These are phyloP conservation scores for Aspergillus viridinutans DNA, from an alignment of 2,329 filamentous ascomycete genomes.

Conservation along the genomic window DNA sequence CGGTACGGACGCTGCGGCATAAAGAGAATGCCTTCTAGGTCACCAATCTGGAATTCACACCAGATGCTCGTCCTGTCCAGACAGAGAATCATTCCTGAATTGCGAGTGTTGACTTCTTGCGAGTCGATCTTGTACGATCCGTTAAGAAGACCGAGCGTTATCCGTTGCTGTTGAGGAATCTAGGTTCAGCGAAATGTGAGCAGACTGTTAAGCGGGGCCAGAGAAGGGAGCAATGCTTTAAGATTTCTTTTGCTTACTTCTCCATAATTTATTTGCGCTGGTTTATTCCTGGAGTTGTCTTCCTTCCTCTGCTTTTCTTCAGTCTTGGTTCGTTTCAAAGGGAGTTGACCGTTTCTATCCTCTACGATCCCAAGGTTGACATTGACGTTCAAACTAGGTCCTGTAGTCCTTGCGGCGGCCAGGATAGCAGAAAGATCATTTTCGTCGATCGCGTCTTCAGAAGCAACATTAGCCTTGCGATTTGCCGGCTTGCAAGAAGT, in stretches of 20 bases:
- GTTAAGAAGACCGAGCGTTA: conserved; percentile 2
- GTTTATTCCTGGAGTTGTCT: not conserved
- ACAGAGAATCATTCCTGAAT: conserved; percentile 5
- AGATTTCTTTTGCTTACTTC: too few species aligned
- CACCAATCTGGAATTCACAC: conserved; percentile 1
- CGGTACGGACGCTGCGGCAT: conserved; percentile 2
- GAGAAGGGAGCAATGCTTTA: not conserved
- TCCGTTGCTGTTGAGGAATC: not conserved
- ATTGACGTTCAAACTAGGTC: not conserved
- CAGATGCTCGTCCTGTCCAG: conserved; percentile 3
- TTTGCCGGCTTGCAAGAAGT: not conserved
- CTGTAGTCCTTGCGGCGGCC: not conserved
- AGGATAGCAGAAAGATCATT: not conserved
- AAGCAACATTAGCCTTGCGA: not conserved
- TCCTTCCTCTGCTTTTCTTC: not conserved
- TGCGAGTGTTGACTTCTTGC: not conserved
- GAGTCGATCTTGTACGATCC: conserved; percentile 8
- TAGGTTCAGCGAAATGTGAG: not conserved
- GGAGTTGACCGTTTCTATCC: not conserved
- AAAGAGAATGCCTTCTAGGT: conserved; percentile 5
- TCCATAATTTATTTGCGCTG: too few species aligned
- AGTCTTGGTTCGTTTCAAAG: not conserved
- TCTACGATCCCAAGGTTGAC: not conserved
- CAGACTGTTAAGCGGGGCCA: not conserved
- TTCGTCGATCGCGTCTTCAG: not conserved